These are phyloP conservation scores for Fusarium coicis DNA, from an alignment of 2,329 filamentous ascomycete genomes.

Conservation along the genomic window DNA sequence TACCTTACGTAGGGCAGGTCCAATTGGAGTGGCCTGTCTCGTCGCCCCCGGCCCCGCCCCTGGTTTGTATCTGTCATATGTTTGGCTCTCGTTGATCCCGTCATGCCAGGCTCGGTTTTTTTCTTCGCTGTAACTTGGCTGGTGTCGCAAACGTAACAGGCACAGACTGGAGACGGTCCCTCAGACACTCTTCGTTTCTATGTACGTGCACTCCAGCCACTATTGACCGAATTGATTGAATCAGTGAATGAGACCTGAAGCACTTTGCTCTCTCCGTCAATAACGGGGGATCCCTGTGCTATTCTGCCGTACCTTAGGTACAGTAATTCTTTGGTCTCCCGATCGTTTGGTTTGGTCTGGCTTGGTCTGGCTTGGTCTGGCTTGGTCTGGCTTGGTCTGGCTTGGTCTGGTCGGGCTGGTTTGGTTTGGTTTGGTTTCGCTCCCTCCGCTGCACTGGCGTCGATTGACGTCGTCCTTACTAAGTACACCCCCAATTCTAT, in stretches of 20 bases:
- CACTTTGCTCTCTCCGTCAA: constrained; percentile 1
- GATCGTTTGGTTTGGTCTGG: constrained; percentile 29
- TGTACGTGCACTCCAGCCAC: neutral
- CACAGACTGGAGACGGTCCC: neutral
- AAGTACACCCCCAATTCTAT: constrained; percentile 6
- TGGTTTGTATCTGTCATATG: constrained; percentile 7
- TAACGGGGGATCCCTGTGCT: neutral
- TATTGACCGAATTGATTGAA: neutral
- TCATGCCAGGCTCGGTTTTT: constrained; percentile 19
- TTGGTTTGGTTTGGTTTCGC: constrained; percentile 20
- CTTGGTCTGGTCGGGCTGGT: too few species aligned
- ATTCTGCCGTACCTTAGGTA: neutral
- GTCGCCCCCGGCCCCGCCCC: constrained; percentile 21
- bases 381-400: neutral
- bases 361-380: neutral
- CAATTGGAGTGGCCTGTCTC: neutral
- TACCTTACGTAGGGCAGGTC: neutral
- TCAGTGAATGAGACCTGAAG: neutral
- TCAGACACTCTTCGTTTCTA: neutral
- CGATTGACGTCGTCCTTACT: constrained; percentile 33
- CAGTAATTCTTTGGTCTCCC: constrained; percentile 10
- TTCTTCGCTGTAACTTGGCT: constrained; percentile 5
- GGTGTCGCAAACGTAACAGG: constrained; percentile 2
- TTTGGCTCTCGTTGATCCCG: constrained; percentile 12
- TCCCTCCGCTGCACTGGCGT: constrained; percentile 27